Evolutionary conservation across 176 grass and related monocot species (phyloP), one percentile per base, ranked within the genome.

Genomic region (Rhipidocladum racemiflorum): DNA sequence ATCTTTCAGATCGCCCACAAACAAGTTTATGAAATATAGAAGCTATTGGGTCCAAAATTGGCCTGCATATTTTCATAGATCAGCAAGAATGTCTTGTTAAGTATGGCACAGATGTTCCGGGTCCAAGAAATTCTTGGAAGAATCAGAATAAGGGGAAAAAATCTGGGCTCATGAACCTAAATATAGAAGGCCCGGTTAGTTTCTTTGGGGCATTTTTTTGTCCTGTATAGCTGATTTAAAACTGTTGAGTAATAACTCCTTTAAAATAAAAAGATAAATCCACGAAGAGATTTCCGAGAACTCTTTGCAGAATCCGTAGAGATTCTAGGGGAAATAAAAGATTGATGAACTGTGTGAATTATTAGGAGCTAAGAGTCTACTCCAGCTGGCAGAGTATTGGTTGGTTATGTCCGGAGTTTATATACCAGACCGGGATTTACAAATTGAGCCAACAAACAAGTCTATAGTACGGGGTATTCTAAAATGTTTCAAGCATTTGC

Each of bases 21-120:
- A 91, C 75, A 66, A 91, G 62, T 78, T 45, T 81, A 87, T 97
- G 62, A 66, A 93, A 91, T 70, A 97, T 59, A 42, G 91, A 87
- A 83, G 86, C 89, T 84, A 97, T 65, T 3, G 86, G 94, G 51
- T 93, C 87, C 60, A 97, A 87, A 81, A 93, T 36, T 59, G 88
- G 86, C 84, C 91, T 93, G 84, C 74, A 90, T 15, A 59, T 76
- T 51, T 87, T 40, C 8, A 80, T 56, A 65, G 17, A 23, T 75
- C 39, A 77, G 28, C 40, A 51, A 71, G 7, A 55, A 36, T 23
- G 48, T 50, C 23, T 42, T 55, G 51, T 23, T 40, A 38, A 7
- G 8, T 70, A 9, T 46, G 39, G 23, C 30, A 64, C 17, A 28
- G 2, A 60, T 21, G 28, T 57, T 44, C 27, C 12, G 15, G 61